These are phyloP conservation scores for Eremochloa ophiuroides DNA, from an alignment of 176 grass and related monocot genomes.

Conservation along the genomic window DNA sequence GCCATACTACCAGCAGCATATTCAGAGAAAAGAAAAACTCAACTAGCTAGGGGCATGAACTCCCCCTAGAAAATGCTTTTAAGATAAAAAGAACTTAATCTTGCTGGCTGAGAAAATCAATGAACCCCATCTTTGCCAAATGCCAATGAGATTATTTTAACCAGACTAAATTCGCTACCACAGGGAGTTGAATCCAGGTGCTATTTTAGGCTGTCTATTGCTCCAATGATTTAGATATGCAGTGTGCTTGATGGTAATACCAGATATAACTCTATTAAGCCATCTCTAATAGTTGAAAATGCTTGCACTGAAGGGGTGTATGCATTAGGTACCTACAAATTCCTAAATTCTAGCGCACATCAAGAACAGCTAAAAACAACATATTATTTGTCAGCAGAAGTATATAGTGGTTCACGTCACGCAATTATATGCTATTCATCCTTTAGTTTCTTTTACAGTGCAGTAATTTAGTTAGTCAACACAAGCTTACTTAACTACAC, in stretches of 20 bases:
- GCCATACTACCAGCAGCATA: background rate
- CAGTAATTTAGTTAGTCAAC: background rate
- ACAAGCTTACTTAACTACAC: background rate
- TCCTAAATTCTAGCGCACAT: background rate
- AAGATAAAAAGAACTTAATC: background rate
- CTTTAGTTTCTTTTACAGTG: background rate
- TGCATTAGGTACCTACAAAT: background rate
- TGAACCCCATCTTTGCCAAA: background rate
- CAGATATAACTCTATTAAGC: background rate
- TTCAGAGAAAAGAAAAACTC: background rate
- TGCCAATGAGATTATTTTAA: background rate
- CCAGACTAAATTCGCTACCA: background rate
- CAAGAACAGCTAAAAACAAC: background rate
- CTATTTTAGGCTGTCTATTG: background rate
- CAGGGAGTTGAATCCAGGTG: background rate
- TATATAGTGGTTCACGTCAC: background rate
- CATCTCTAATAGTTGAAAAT: constrained; percentile 10
- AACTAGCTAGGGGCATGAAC: background rate
- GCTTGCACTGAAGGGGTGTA: background rate
- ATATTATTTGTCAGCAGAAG: background rate
- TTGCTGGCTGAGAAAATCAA: background rate
- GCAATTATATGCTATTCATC: no score
- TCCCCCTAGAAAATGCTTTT: background rate
- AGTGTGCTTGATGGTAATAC: background rate
- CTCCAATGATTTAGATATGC: background rate